Conservation (phyloP, 2,329 filamentous ascomycete genomes). For the Colletotrichum sp. region DNA sequence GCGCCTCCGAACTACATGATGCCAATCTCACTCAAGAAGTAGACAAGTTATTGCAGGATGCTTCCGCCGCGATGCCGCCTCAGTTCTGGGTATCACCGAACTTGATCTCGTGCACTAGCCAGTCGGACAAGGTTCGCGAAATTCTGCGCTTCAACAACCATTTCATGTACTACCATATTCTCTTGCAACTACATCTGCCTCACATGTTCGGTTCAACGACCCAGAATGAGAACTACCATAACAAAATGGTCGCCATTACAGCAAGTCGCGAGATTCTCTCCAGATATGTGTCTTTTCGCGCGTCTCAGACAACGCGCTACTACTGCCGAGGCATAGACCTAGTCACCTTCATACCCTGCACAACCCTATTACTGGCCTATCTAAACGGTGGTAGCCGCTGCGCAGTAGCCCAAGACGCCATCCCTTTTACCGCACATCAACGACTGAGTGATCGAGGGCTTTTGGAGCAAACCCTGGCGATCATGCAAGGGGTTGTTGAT, state of each 20-base stretch:
- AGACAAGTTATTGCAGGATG: conserved; percentile 35
- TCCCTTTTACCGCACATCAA: conserved; percentile 40
- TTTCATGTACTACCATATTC: conserved; percentile 40
- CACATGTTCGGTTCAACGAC: conserved; percentile 33
- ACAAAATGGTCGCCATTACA: conserved; percentile 38
- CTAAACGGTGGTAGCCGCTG: conserved; percentile 21
- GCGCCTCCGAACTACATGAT: conserved; percentile 27
- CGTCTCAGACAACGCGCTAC: conserved; percentile 25
- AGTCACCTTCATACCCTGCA: conserved; percentile 38
- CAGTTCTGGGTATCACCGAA: conserved; percentile 41
- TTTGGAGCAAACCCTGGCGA: conserved; percentile 39
- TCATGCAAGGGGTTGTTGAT: conserved; percentile 33
- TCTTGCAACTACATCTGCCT: conserved; percentile 45
- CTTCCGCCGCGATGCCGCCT: conserved; percentile 33
- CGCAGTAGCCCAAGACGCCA: neutral
- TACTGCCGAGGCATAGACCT: conserved; percentile 36
- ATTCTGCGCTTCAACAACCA: conserved; percentile 35
- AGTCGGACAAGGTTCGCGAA: conserved; percentile 18
- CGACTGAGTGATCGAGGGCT: conserved; percentile 42
- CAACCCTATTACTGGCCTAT: conserved; percentile 42
- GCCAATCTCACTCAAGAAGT: conserved; percentile 33
- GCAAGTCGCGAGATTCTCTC: conserved; percentile 42
- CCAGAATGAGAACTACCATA: neutral
- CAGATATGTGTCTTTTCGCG: conserved; percentile 38
- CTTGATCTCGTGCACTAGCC: conserved; percentile 1